A percentile compares a stretch with the other conserved stretches of the same genome.
Conservation (phyloP, 176 grass and related monocot genomes). For the Eremochloa ophiuroides region DNA sequence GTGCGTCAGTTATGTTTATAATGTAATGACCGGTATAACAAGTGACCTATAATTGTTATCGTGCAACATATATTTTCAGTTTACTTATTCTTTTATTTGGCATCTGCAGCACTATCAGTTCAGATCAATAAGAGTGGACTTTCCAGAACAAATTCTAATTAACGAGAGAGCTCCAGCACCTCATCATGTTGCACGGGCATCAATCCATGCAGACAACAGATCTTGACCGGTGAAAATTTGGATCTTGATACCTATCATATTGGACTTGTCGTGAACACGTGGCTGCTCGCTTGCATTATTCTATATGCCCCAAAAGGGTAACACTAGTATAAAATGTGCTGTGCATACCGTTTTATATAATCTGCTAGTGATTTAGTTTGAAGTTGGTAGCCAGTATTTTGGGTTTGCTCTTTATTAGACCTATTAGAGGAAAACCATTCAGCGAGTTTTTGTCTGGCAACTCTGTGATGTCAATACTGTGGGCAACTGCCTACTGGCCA, state of each 20-base stretch:
- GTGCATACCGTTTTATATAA: neutral
- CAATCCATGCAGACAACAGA: conserved; percentile 49
- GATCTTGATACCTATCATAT: neutral
- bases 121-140: conserved; percentile 52
- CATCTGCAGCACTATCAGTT: conserved; percentile 56
- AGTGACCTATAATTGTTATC: neutral
- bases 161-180: conserved; percentile 50
- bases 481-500: neutral
- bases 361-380: neutral
- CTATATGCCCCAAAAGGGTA: neutral
- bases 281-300: neutral
- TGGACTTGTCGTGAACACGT: neutral
- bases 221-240: neutral
- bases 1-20: neutral
- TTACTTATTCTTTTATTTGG: conserved; percentile 3
- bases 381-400: neutral
- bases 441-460: neutral
- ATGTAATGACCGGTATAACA: neutral
- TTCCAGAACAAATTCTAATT: conserved; percentile 67
- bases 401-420: neutral
- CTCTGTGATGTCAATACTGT: neutral
- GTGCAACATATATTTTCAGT: neutral
- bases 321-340: neutral
- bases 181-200: conserved; percentile 35
- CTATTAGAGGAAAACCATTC: neutral